Evolutionary conservation across 2,329 filamentous ascomycete species (phyloP).

Genomic region (Penicillium sp.): DNA sequence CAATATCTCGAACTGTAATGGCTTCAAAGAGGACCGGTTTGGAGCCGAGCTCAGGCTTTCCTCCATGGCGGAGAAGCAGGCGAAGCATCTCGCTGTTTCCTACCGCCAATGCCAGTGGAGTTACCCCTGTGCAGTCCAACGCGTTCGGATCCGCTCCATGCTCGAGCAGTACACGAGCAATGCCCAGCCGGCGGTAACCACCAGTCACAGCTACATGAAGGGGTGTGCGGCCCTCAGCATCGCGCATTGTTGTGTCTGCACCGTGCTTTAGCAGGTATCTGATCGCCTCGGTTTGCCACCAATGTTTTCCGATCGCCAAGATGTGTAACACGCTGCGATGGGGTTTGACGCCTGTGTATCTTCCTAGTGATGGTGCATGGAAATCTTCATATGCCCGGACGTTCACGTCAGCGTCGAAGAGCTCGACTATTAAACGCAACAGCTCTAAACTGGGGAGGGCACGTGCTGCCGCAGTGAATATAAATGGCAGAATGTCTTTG

Average conservation of each 20-base stretch:
- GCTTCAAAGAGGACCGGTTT: conserved; percentile 1
- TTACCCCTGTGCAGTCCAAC: not conserved
- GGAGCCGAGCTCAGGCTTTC: conserved; percentile 13
- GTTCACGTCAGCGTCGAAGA: not conserved
- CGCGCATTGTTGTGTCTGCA: not conserved
- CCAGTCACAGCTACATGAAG: conserved; percentile 8
- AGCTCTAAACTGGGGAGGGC: conserved; percentile 4
- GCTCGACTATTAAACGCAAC: not conserved
- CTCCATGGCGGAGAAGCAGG: not conserved
- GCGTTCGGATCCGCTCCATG: not conserved
- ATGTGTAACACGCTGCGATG: conserved; percentile 15
- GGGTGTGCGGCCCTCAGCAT: not conserved
- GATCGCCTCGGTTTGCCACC: conserved; percentile 3
- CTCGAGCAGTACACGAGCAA: conserved; percentile 5
- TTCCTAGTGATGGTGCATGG: not conserved
- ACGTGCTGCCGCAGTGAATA: conserved; percentile 16
- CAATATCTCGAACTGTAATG: conserved; percentile 1
- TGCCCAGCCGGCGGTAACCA: conserved; percentile 14
- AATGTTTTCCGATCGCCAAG: not conserved
- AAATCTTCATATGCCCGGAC: not conserved
- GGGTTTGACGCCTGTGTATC: not conserved
- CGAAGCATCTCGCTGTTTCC: not conserved
- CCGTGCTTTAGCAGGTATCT: not conserved
- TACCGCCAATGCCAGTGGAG: not conserved
- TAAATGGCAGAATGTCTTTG: conserved; percentile 12